Evolutionary conservation across 352 stramenopile species (phyloP).

Genomic region (Phytophthora macrochlamydospora): DNA sequence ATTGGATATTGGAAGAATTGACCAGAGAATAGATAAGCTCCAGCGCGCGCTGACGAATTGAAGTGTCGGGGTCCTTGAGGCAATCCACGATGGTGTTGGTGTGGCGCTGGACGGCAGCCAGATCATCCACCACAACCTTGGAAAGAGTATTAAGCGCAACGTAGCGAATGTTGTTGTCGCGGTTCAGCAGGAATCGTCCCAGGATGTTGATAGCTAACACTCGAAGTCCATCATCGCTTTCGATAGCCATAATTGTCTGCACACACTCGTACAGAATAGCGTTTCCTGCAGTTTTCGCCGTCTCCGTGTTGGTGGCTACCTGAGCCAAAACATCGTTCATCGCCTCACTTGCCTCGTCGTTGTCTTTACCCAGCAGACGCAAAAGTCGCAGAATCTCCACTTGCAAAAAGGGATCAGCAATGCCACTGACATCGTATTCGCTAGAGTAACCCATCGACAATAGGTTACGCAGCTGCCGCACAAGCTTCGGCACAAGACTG

Average conservation of each 20-base stretch:
- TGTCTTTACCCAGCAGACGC: conserved; percentile 94
- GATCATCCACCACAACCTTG: conserved; percentile 90
- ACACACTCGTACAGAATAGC: conserved; percentile 99
- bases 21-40: conserved; percentile 99
- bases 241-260: conserved; percentile 98
- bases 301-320: conserved; percentile 99
- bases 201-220: conserved; percentile 99
- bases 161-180: conserved; percentile 99
- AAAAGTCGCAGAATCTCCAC: conserved; percentile 92
- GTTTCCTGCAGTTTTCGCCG: conserved; percentile 99
- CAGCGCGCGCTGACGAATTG: conserved; percentile 97
- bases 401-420: conserved; percentile 98
- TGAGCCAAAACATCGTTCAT: conserved; percentile 99
- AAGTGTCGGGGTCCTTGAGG: conserved; percentile 97
- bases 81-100: conserved; percentile 96
- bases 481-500: conserved; percentile 76
- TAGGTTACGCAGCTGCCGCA: conserved; percentile 94
- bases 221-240: conserved; percentile 96
- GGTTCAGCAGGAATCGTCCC: conserved; percentile 98
- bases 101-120: conserved; percentile 97
- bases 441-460: conserved; percentile 97
- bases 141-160: conserved; percentile 98
- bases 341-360: conserved; percentile 92
- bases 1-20: conserved; percentile 96
- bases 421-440: conserved; percentile 98